Evolutionary conservation across 1,284 basidiomycete genomes (phyloP).

Genomic region (Ustilago lituana): DNA sequence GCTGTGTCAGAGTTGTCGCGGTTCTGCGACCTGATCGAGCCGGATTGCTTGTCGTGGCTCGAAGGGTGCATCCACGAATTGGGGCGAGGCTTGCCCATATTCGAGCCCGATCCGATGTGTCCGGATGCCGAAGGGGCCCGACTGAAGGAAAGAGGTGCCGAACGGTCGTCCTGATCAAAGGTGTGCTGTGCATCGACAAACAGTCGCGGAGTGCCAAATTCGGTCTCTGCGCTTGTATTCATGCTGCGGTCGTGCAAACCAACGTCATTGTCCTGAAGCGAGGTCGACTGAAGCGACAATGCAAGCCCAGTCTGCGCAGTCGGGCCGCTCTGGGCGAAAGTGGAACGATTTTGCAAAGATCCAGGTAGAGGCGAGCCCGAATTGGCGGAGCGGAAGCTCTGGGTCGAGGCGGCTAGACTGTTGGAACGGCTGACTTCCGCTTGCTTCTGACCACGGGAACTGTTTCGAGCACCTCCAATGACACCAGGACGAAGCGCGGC

Average conservation of each 20-base stretch:
- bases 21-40: conserved; percentile 2
- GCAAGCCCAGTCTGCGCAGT: conserved; percentile 2
- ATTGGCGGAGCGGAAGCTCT: conserved; percentile 42
- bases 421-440: conserved; percentile 36
- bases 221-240: conserved; percentile 25
- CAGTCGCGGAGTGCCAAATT: conserved; percentile 41
- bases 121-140: conserved; percentile 8
- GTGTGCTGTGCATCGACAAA: conserved; percentile 41
- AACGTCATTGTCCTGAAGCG: conserved; percentile 12
- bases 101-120: conserved; percentile 1
- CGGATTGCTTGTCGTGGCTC: conserved; percentile 14
- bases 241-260: conserved; percentile 11
- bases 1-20: conserved; percentile 5
- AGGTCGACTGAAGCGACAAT: conserved; percentile 23
- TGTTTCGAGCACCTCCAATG: conserved; percentile 21
- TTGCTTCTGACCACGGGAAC: conserved; percentile 6
- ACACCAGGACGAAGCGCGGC: conserved; percentile 19
- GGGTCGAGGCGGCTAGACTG: conserved; percentile 36
- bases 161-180: conserved; percentile 14
- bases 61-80: conserved; percentile 46
- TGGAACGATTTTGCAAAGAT: background rate
- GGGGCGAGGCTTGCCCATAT: conserved; percentile 20
- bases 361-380: conserved; percentile 31
- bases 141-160: conserved; percentile 5
- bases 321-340: background rate